A percentile compares a stretch with the other conserved stretches of the same genome.
These are phyloP conservation scores for Sesbania bispinosa DNA, from an alignment of 306 rosid species.

Conservation along the genomic window DNA sequence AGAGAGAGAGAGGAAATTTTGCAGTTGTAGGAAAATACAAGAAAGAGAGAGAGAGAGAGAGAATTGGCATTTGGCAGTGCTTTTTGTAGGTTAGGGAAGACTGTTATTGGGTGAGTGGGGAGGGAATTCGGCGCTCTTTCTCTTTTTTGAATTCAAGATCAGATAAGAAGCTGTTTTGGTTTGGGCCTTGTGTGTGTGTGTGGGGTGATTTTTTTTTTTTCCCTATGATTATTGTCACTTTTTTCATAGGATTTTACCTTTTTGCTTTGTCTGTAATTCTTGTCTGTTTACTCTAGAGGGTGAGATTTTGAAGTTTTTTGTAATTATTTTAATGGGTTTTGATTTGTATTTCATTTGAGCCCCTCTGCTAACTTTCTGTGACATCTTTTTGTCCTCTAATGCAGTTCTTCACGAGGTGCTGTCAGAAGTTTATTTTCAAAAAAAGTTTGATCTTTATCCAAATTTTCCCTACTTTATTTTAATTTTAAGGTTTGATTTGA, in stretches of 20 bases:
- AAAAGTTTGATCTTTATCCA: conserved; percentile 43
- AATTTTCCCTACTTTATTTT: neutral
- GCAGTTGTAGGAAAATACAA: neutral
- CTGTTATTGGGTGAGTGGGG: conserved; percentile 21
- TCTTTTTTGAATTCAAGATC: conserved; percentile 54
- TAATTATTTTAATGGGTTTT: conserved; percentile 6
- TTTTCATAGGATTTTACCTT: conserved; percentile 32
- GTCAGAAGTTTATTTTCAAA: conserved; percentile 70
- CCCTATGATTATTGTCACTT: conserved; percentile 37
- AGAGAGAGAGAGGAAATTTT: neutral
- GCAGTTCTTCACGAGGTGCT: conserved; percentile 91
- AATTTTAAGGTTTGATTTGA: conserved; percentile 19
- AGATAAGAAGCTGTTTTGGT: conserved; percentile 24
- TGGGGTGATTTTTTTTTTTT: neutral
- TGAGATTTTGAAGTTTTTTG: conserved; percentile 31
- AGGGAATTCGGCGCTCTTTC: conserved; percentile 46
- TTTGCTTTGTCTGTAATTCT: conserved; percentile 48
- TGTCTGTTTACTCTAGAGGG: conserved; percentile 36
- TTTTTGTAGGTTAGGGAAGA: conserved; percentile 6
- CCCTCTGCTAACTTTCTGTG: conserved; percentile 61
- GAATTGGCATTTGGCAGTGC: conserved; percentile 2
- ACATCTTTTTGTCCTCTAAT: conserved; percentile 92
- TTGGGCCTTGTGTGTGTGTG: neutral
- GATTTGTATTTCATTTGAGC: conserved; percentile 12
- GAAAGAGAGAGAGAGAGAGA: neutral